phyloP scores from a whole-genome alignment of 768 basidiomycete species.

The Austroboletus eburneus region DNA sequence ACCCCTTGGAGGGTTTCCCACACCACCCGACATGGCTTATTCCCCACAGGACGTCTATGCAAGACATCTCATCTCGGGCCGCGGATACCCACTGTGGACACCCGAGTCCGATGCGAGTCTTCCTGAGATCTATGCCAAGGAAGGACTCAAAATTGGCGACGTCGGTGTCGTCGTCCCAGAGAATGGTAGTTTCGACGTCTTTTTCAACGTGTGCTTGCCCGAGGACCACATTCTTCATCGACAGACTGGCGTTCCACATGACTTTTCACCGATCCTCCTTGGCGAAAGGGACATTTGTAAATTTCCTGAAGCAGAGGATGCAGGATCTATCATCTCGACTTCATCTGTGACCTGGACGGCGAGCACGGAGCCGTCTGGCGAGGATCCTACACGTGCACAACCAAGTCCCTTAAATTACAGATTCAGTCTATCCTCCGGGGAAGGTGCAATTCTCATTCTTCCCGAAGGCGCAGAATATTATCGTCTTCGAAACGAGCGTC shows the following conservation, averaged over 20 bases:
- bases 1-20: no score
- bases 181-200: neutral
- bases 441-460: neutral
- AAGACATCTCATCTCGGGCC: neutral
- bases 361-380: neutral
- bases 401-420: neutral
- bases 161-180: neutral
- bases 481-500: neutral
- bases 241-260: neutral
- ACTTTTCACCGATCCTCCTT: neutral
- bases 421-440: neutral
- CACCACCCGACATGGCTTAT: neutral
- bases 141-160: neutral
- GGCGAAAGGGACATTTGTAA: neutral
- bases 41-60: neutral
- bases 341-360: neutral
- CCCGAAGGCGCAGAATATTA: neutral
- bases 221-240: neutral
- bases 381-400: neutral
- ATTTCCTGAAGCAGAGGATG: neutral
- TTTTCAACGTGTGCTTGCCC: neutral
- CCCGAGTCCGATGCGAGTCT: neutral
- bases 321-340: neutral
- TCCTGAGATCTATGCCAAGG: neutral
- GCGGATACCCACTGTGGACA: neutral